phyloP scores from a whole-genome alignment of 805 yeast species.

The Lipomyces spencermartinsiae region DNA sequence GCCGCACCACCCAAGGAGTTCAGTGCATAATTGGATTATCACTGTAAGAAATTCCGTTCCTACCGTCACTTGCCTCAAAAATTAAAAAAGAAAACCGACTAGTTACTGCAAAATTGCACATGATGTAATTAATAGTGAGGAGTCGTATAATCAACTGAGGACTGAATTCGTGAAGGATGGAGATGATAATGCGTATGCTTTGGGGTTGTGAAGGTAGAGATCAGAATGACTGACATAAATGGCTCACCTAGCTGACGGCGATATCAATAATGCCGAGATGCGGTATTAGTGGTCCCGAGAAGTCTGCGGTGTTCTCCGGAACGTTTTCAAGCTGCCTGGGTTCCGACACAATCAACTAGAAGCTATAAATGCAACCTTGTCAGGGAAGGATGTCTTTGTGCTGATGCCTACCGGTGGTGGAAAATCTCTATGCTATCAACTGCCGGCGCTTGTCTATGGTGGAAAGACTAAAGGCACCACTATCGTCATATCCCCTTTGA shows the following conservation, averaged over 20 bases:
- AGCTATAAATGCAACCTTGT: constrained; percentile 78
- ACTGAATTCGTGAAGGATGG: no score
- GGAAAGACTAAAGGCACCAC: constrained; percentile 86
- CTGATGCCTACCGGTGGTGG: constrained; percentile 99
- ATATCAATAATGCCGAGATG: constrained; percentile 24
- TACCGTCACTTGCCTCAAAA: no score
- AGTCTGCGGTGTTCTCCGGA: constrained; percentile 60
- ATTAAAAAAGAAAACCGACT: no score
- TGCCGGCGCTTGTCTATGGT: constrained; percentile 82
- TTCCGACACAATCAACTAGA: constrained; percentile 87
- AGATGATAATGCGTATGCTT: no score
- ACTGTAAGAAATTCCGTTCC: no score
- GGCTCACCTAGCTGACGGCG: constrained; percentile 24
- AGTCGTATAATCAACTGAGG: no score
- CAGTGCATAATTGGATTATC: no score
- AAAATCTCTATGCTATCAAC: constrained; percentile 91
- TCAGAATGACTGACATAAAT: no score
- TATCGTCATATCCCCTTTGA: constrained; percentile 89
- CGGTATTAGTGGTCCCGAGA: constrained; percentile 69
- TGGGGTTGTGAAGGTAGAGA: no score
- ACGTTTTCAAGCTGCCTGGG: constrained; percentile 64
- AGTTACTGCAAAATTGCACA: no score
- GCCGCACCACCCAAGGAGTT: neutral
- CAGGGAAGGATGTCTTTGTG: constrained; percentile 88
- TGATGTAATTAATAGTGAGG: no score